A percentile compares a stretch with the other conserved stretches of the same genome.
Conservation (phyloP, 805 yeast species). For the Tetrapisispora nanseiensis region DNA sequence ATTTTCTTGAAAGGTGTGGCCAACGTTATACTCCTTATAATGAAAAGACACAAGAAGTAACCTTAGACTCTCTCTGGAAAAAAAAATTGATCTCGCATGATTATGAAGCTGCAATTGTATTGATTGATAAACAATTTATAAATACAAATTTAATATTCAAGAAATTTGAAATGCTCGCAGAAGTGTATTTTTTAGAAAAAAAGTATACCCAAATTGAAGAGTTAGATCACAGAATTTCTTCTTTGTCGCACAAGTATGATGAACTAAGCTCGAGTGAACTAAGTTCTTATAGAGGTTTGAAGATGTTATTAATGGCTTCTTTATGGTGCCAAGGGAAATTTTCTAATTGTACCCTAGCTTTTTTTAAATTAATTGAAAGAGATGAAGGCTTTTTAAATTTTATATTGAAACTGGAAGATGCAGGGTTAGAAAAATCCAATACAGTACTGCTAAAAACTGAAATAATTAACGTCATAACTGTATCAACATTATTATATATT, state of each 20-base stretch:
- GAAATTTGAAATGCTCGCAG: conserved; percentile 13
- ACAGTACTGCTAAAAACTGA: conserved; percentile 14
- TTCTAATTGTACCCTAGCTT: conserved; percentile 15
- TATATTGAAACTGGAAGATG: not conserved
- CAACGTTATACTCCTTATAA: not conserved
- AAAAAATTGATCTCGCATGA: conserved; percentile 16
- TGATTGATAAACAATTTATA: conserved; percentile 11
- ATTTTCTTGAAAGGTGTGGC: conserved; percentile 5
- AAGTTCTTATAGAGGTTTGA: conserved; percentile 9
- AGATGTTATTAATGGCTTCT: conserved; percentile 11
- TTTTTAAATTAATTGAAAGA: conserved; percentile 11
- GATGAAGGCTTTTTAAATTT: conserved; percentile 9
- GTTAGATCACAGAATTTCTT: conserved; percentile 14
- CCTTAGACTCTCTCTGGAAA: not conserved
- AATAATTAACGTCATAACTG: conserved; percentile 14
- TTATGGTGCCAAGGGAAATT: conserved; percentile 16
- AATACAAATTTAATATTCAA: conserved; percentile 6
- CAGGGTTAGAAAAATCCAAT: not conserved
- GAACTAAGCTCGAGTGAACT: conserved; percentile 6
- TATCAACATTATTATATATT: conserved; percentile 18
- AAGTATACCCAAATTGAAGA: conserved; percentile 19
- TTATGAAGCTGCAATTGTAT: conserved; percentile 15
- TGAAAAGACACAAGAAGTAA: not conserved
- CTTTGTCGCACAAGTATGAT: not conserved
- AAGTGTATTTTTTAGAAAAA: conserved; percentile 11